Conservation (phyloP, 2,329 filamentous ascomycete genomes). For the Zasmidium angulare region DNA sequence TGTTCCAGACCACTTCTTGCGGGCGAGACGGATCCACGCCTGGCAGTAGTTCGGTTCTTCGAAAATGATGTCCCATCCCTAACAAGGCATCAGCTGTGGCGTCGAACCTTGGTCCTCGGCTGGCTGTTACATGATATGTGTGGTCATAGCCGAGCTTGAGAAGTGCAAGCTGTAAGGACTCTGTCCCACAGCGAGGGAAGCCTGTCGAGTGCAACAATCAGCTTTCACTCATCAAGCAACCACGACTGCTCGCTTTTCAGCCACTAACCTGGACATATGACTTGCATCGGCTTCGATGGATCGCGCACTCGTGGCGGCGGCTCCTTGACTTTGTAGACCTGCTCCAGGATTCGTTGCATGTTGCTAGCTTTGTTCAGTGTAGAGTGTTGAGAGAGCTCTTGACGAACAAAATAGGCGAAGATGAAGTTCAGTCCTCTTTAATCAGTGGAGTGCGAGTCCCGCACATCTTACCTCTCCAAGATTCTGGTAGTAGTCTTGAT, state of each 20-base stretch:
- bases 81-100: background rate
- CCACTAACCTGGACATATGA: conserved; percentile 1
- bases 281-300: conserved; percentile 4
- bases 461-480: too few species aligned
- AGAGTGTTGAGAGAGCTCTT: background rate
- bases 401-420: background rate
- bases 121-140: conserved; percentile 18
- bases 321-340: background rate
- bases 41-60: conserved; percentile 4
- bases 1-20: conserved; percentile 1
- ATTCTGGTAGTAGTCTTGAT: too few species aligned
- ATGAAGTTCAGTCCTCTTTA: too few species aligned
- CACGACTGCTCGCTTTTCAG: background rate
- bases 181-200: conserved; percentile 27
- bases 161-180: conserved; percentile 24
- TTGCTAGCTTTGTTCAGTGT: background rate
- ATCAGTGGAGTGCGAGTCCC: too few species aligned
- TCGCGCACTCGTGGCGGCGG: background rate
- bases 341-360: conserved; percentile 1
- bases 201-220: conserved; percentile 6
- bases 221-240: background rate
- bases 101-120: too few species aligned
- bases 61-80: conserved; percentile 6
- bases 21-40: conserved; percentile 4
- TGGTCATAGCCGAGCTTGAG: conserved; percentile 21